A percentile compares a stretch with the other conserved stretches of the same genome.
phyloP scores from a whole-genome alignment of 1,284 basidiomycete species.

The Leccinum pachyderme region DNA sequence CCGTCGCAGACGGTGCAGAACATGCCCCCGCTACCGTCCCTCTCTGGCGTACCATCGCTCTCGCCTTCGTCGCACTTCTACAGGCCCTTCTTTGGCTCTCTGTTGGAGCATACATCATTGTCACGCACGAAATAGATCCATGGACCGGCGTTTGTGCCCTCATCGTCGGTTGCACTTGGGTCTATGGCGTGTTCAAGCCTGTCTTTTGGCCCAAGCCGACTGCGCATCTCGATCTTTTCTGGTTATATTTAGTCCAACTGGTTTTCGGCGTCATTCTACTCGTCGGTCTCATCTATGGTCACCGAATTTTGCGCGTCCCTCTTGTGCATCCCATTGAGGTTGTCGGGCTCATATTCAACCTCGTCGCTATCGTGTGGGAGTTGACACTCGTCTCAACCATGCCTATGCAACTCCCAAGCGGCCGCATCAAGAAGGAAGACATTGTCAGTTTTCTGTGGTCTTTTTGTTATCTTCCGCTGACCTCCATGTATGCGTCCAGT shows the following conservation, averaged over 20 bases:
- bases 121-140: slow-evolving; percentile 23
- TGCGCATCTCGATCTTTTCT: slow-evolving; percentile 45
- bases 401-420: slow-evolving; percentile 47
- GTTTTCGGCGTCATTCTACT: slow-evolving; percentile 36
- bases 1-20: neutral
- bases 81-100: slow-evolving; percentile 46
- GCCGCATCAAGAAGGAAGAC: slow-evolving; percentile 35
- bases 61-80: slow-evolving; percentile 45
- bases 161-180: slow-evolving; percentile 43
- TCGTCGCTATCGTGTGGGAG: slow-evolving; percentile 36
- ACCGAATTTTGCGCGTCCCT: slow-evolving; percentile 30
- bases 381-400: slow-evolving; percentile 38
- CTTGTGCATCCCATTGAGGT: slow-evolving; percentile 30
- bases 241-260: slow-evolving; percentile 40
- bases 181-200: slow-evolving; percentile 46
- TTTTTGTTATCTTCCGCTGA: neutral
- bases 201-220: slow-evolving; percentile 40
- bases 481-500: slow-evolving; percentile 30
- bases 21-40: slow-evolving; percentile 29
- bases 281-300: slow-evolving; percentile 40
- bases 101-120: slow-evolving; percentile 37
- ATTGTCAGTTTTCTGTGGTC: slow-evolving; percentile 35
- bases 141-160: slow-evolving; percentile 32
- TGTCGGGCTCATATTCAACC: slow-evolving; percentile 34
- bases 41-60: slow-evolving; percentile 55